Evolutionary conservation across 2,329 filamentous ascomycete genomes (phyloP), one percentile per base, ranked within the genome.

Genomic region (Passalora sequoiae): DNA sequence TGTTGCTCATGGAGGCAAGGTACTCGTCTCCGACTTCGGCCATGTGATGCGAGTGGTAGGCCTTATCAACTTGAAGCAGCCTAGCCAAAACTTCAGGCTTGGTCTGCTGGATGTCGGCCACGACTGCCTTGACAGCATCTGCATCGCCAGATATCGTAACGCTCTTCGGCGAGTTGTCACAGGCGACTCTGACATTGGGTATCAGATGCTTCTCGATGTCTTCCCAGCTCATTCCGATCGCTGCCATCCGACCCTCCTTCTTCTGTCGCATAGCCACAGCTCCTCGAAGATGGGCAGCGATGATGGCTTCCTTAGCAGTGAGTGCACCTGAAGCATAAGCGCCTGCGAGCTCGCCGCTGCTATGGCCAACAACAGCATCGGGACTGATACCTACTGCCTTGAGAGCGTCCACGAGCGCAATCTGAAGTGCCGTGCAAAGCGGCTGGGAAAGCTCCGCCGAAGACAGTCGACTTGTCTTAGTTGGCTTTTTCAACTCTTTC

Each of bases 371-470:
- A 0, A 65, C 60, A 12, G 37, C 42, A 6, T 20, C 15, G 4
- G 60, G 53, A 10, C 10, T 3, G 5, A 64, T 46, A 9, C 45
- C 47, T 38, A 46, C 54, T 3, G 46, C 28, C 6, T 12, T 16
- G 1, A 75, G 61, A 0, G 69, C 51, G n/a, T 73, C 63, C 0
- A 72, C 61, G 1, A 77, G 51, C 0, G 64, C 74, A 2, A 80
- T 63, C 50, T 80, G 77, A 1, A 80, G 28, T 0, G 75, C 75
- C 0, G 76, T 78, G 39, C 71, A 77, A 0, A 77, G 53, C 1
- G 77, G 73, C 50, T 80, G 77, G 0, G 72, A 66, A 17, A 77
- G 50, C 20, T 53, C 56, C 2, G 64, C 54, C 17, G 59, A 43
- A 21, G 42, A 13, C 6, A 57, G 21, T 4, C 45, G 45, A 3